phyloP scores from a whole-genome alignment of 257 asterid species.

The Gardenia jasminoides region DNA sequence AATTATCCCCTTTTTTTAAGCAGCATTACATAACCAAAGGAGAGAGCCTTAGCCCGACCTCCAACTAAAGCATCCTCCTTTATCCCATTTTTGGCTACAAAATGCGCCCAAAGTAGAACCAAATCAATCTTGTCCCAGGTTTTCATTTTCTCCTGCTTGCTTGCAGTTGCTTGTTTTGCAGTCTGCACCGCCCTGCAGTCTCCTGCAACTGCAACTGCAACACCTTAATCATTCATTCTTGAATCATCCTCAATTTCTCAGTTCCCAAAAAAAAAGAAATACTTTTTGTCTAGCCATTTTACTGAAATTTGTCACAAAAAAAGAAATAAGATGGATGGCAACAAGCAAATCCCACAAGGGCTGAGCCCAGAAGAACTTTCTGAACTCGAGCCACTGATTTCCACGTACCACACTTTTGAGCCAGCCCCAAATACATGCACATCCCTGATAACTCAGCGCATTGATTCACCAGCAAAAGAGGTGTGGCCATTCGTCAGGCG shows the following conservation, averaged over 20 bases:
- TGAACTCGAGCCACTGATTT: conserved; percentile 46
- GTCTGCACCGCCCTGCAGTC: background rate
- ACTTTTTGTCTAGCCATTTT: background rate
- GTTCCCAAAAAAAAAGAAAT: background rate
- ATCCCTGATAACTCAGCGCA: conserved; percentile 60
- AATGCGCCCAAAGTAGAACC: background rate
- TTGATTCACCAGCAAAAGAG: conserved; percentile 63
- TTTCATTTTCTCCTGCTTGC: background rate
- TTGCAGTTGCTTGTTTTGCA: background rate
- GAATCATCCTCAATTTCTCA: background rate
- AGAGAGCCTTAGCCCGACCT: conserved; percentile 8
- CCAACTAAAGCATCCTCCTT: conserved; percentile 11
- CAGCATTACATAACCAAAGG: background rate
- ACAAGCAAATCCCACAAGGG: conserved; percentile 38
- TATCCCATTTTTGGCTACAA: conserved; percentile 9
- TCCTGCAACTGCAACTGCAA: background rate
- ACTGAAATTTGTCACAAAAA: background rate
- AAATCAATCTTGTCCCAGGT: too few species aligned
- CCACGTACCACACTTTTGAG: conserved; percentile 60
- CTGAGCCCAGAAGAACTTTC: conserved; percentile 56
- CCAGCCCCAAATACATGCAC: conserved; percentile 65
- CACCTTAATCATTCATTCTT: background rate
- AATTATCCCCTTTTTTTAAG: background rate
- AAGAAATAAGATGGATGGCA: conserved; percentile 39
- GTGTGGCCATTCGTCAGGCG: conserved; percentile 84